Conservation (phyloP, 2,329 filamentous ascomycete genomes). For the Leptographium flavum region DNA sequence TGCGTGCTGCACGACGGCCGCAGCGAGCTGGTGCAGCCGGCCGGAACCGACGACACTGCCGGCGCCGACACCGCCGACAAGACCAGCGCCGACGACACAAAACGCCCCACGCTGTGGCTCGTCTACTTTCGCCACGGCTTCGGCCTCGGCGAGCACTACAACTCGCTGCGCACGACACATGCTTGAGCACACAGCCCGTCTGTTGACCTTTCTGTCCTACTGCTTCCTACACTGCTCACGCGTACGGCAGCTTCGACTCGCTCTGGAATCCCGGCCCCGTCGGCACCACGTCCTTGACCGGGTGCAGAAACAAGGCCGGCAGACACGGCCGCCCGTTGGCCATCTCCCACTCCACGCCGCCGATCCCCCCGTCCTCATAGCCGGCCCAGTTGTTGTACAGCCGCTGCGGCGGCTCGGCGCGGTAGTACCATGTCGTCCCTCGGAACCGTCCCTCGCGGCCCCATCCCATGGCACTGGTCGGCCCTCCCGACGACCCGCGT, state of each 20-base stretch:
- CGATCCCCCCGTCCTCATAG: constrained; percentile 38
- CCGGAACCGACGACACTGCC: constrained; percentile 17
- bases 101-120: constrained; percentile 58
- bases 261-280: constrained; percentile 30
- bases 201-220: too few relatives aligned
- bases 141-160: constrained; percentile 93
- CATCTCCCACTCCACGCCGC: constrained; percentile 41
- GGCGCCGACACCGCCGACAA: background rate
- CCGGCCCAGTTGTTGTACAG: constrained; percentile 52
- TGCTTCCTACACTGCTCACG: background rate
- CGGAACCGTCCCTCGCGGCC: constrained; percentile 41
- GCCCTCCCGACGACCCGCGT: constrained; percentile 32
- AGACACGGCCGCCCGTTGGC: constrained; percentile 41
- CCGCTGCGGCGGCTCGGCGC: constrained; percentile 39
- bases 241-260: constrained; percentile 25
- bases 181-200: too few relatives aligned
- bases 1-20: constrained; percentile 74
- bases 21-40: constrained; percentile 58
- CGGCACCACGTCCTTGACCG: constrained; percentile 41
- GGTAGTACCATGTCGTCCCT: constrained; percentile 48
- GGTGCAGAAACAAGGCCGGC: constrained; percentile 44
- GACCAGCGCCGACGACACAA: constrained; percentile 17
- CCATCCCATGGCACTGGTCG: constrained; percentile 44
- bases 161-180: constrained; percentile 60
- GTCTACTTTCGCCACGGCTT: constrained; percentile 93